Evolutionary conservation across 1,284 basidiomycete genomes (phyloP).

Genomic region (Heliocybe sulcata): DNA sequence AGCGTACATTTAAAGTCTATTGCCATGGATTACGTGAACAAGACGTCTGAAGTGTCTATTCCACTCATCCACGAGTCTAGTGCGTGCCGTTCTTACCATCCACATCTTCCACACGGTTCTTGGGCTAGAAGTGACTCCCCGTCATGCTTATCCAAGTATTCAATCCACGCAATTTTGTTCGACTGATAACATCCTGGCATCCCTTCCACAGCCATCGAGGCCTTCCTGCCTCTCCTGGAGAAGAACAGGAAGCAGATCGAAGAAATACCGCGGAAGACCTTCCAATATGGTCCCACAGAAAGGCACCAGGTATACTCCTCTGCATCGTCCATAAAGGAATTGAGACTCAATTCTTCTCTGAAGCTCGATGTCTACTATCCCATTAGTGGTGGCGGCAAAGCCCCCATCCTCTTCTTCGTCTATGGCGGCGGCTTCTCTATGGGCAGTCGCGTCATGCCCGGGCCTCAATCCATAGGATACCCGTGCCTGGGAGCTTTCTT

Average conservation of each 20-base stretch:
- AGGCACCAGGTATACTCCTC: constrained; percentile 40
- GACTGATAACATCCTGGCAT: background rate
- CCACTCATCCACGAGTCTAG: background rate
- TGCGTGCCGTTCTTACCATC: background rate
- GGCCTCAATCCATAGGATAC: constrained; percentile 42
- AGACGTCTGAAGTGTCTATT: background rate
- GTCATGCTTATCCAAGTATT: no score
- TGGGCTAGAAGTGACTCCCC: background rate
- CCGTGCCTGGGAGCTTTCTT: constrained; percentile 53
- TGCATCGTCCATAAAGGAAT: background rate
- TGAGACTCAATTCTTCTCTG: background rate
- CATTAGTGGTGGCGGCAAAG: constrained; percentile 20
- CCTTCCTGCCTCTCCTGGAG: background rate
- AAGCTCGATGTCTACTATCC: constrained; percentile 58
- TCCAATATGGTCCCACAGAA: constrained; percentile 44
- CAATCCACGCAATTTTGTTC: no score
- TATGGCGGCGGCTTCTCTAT: constrained; percentile 57
- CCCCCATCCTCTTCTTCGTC: constrained; percentile 50
- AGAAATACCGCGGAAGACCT: constrained; percentile 37
- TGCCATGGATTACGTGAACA: background rate
- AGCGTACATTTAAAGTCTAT: no score
- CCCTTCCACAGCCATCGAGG: background rate
- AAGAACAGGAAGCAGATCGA: constrained; percentile 21
- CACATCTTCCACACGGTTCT: background rate
- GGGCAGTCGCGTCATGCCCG: constrained; percentile 37